These are phyloP conservation scores for Inga oerstediana DNA, from an alignment of 306 rosid genomes.

Conservation along the genomic window DNA sequence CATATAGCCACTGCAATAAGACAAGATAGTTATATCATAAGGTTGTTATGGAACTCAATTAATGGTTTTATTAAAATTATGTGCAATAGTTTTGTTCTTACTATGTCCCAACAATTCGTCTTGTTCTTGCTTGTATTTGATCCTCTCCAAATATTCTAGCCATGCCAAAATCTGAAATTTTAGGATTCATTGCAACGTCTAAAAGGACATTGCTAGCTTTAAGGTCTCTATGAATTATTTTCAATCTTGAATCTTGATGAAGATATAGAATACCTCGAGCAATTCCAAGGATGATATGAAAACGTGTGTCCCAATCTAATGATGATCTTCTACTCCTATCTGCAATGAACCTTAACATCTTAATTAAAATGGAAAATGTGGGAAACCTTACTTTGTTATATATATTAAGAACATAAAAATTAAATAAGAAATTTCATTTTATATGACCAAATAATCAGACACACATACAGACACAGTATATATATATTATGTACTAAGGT, in stretches of 20 bases:
- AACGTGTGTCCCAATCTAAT: slow-evolving; percentile 14
- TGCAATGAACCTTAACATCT: background rate
- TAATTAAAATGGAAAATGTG: background rate
- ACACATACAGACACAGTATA: no score
- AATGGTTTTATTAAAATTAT: no score
- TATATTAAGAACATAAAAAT: no score
- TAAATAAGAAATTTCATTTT: no score
- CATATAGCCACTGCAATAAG: no score
- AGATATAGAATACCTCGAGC: slow-evolving; percentile 35
- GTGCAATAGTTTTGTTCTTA: no score
- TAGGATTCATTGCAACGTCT: slow-evolving; percentile 32
- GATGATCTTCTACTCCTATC: background rate
- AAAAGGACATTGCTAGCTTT: slow-evolving; percentile 40
- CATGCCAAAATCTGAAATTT: slow-evolving; percentile 44
- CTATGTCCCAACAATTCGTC: slow-evolving; percentile 34
- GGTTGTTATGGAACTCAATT: no score
- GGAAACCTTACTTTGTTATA: no score
- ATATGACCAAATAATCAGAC: no score
- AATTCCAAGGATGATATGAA: slow-evolving; percentile 21
- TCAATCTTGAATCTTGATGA: slow-evolving; percentile 41
- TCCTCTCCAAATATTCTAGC: slow-evolving; percentile 35
- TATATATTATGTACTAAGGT: no score
- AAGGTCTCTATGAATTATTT: slow-evolving; percentile 36
- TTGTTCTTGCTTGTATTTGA: slow-evolving; percentile 31
- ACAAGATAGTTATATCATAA: no score